Conservation (phyloP, 2,329 filamentous ascomycete species). For the Neonectria hederae region DNA sequence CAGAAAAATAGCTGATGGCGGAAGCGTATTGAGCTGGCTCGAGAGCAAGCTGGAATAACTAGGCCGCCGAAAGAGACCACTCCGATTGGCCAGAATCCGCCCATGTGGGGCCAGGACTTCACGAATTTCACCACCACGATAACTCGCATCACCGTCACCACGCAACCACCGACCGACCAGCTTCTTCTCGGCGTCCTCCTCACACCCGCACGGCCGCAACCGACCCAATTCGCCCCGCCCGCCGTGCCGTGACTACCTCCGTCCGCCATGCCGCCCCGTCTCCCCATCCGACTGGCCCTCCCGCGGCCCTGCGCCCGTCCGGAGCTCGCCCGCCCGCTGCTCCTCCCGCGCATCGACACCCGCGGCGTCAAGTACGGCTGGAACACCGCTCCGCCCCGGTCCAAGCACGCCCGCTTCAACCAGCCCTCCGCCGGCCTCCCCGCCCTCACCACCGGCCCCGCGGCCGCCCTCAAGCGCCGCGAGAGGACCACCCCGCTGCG, state of each 20-base stretch:
- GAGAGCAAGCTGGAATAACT: neutral
- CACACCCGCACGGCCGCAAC: slow-evolving; percentile 22
- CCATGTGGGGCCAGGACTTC: slow-evolving; percentile 5
- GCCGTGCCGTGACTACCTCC: slow-evolving; percentile 21
- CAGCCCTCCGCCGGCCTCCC: slow-evolving; percentile 66
- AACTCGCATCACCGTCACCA: slow-evolving; percentile 23
- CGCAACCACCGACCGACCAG: slow-evolving; percentile 16
- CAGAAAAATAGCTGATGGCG: neutral
- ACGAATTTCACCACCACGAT: slow-evolving; percentile 20
- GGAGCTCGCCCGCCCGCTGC: slow-evolving; percentile 48
- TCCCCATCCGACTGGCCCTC: slow-evolving; percentile 56
- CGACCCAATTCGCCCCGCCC: slow-evolving; percentile 28
- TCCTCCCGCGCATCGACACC: slow-evolving; percentile 56
- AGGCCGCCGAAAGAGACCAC: neutral
- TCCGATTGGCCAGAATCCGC: neutral
- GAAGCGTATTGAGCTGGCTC: neutral
- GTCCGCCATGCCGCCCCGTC: slow-evolving; percentile 54
- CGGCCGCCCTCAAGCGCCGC: slow-evolving; percentile 68
- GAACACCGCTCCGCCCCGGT: slow-evolving; percentile 63
- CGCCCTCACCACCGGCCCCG: slow-evolving; percentile 64
- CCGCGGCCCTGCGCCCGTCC: slow-evolving; percentile 48
- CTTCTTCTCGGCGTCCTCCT: slow-evolving; percentile 9
- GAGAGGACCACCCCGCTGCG: slow-evolving; percentile 71
- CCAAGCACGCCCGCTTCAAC: slow-evolving; percentile 69
- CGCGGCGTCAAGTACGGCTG: slow-evolving; percentile 69